Evolutionary conservation across 345 rosid species (phyloP), one percentile per base, ranked within the genome.

Genomic region (Salix suchowensis): DNA sequence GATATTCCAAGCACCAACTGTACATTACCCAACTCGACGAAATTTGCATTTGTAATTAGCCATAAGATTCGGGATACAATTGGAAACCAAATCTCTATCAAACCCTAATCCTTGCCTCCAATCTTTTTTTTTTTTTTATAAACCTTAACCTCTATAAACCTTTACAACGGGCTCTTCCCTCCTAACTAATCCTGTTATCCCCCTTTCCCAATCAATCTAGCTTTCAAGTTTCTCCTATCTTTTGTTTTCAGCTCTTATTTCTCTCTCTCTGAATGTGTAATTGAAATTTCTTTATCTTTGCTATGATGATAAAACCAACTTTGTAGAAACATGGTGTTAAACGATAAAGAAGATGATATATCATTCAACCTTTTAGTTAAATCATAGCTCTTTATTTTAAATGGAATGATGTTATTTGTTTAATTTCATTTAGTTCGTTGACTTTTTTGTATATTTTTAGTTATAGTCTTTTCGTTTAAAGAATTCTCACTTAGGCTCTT

Each of bases 141-240:
- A 62, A 28, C 61, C 37, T 16, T n/a, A 23, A 40, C 34, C 48
- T 37, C 44, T 34, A 5, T 34, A 34, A 34, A 36, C 37, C 37
- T 5, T 36, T 36, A 36, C 7, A 36, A 5, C 7, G 1, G 4
- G 13, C 13, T 32, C 1, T 4, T 10, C 2, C 16, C 0, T 50
- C 9, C 1, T 0, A 23, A 1, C 36, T 7, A 2, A 2, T 0
- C 6, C 13, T 14, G 0, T 3, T 19, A 2, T 2, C 4, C 0
- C 18, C 4, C 36, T 5, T 9, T 12, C 6, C n/a, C 3, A 10
- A 21, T 5, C 16, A 6, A n/a, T 5, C 8, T 13, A 1, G 0
- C 0, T 55, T 9, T 2, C 62, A 1, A 19, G 60, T 10, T 21
- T 4, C 26, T 55, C 14, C 62, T 10, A 2, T n/a, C 28, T 9